Base-by-base conservation (phyloP, 2,329 filamentous ascomycete genomes). In the Truncatella angustata region DNA sequence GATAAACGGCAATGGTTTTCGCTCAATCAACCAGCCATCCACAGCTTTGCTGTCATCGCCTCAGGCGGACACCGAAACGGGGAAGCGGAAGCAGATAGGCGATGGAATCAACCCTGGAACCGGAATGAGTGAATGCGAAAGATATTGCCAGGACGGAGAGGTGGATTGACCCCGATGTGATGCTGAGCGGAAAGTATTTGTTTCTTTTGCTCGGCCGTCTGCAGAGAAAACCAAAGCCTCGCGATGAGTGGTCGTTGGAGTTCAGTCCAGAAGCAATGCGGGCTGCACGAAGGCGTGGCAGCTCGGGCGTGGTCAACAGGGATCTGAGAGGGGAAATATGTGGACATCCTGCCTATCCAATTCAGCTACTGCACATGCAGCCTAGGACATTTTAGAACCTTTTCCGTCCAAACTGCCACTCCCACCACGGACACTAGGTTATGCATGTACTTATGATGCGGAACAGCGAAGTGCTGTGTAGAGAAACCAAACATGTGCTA, bases 211-310 rank as follows among this genome's bases (percentile, higher is more conserved):
- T 21, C 30, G 21, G 35, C 47, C 48, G 35, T 43, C 49, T 44
- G 39, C 37, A 51, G 16, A 18, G 20, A 20, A 16, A 30, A 39
- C 16, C 26, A 16, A 51, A 45, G 39, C 37, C 49, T 53, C 39
- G 30, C 51, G 46, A 36, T 37, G 45, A 49, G 36, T 49, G 45
- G 32, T 50, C 23, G 30, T 50, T 42, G 35, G 23, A 39, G 12
- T 39, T 16, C 36, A 50, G 24, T 30, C 23, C 5, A 45, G 37
- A 51, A 45, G 49, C 49, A 51, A 56, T 58, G 63, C 65, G 58
- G 63, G 60, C 70, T 74, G 72, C 73, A 75, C 64, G 68, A 56
- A 73, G 73, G 76, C 74, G 74, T 77, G 74, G 74, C 66, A 54
- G 57, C 50, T 51, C 52, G 23, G 46, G 32, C 21, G 35, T 28